Base-by-base conservation (phyloP, 257 asterid species). In the Gentiana straminea region DNA sequence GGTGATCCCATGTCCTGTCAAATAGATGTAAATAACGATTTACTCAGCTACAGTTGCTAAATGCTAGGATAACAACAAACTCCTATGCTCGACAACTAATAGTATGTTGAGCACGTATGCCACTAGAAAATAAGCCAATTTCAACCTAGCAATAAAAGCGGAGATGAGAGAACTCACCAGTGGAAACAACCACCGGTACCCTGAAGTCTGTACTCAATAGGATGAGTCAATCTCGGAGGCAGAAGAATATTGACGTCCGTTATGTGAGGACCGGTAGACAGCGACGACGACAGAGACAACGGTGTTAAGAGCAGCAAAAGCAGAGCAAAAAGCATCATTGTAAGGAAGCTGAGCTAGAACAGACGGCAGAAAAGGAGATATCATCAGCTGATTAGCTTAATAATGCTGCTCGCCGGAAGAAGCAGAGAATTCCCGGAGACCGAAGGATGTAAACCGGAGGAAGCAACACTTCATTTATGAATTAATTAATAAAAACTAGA, bases 101-200 rank as follows among this genome's bases (percentile, higher is more conserved):
- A 34, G 7, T 41, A 8, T 33, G 55, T 8, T 52, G 45, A 24
- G 45, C 35, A 52, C 15, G 33, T 62, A 35, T n/a, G 45, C 13
- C 51, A 51, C 51, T 58, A 45, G 13, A 44, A 39, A 11, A 11
- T 38, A 12, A 39, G 2, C 24, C 24, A 24, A 24, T 24, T 24
- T 24, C 24, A 24, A 24, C 24, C 24, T 24, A 24, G 24, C 24
- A 24, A 48, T 11, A 43, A 12, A 59, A 15, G 55, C 15, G 48
- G 48, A 4, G 48, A 3, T 4, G 1, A 43, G 7, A 61, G 2
- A 7, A 49, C 60, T 49, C 47, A 89, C 97, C 97, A 89, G 65
- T 80, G 76, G 86, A 89, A 89, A 72, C 97, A 89, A 45, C 97
- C 97, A 70, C 84, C 97, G 68, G 88, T 80, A n/a, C 94, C 97